Base-by-base conservation (phyloP, 2,329 filamentous ascomycete species). In the Penicillium janthinellum region DNA sequence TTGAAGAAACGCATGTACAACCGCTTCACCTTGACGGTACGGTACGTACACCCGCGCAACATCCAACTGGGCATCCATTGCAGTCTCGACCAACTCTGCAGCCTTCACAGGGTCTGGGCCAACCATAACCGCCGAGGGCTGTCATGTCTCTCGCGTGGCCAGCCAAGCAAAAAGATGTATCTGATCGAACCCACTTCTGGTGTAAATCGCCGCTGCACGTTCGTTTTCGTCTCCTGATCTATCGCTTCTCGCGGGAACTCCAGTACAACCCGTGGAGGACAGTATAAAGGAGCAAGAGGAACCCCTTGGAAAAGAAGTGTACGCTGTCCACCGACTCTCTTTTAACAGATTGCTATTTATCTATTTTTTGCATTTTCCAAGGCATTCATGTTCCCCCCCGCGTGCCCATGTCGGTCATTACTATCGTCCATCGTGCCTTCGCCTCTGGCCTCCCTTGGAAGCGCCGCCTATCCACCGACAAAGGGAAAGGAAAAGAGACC, bases 81-180 rank as follows among this genome's bases (percentile, higher is more conserved):
- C 44, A 61, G 57, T 69, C 56, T 57, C 45, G 57, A 66, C 67
- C 64, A 60, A 60, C 44, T 34, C 55, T 65, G 67, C 64, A 68
- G 64, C 31, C 50, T 34, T 28, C 44, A 41, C 22, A 38, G n/a
- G 38, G 42, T 51, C 58, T 56, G 58, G 53, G 48, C 65, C 65
- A 65, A 67, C 61, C 64, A 64, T 38, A 56, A 45, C 37, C 45
- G 10, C 54, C 62, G 58, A 57, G 37, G 37, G 39, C 12, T 34
- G 42, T 60, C 45, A 25, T 61, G 58, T 62, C 54, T 67, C 47
- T 62, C 65, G 61, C 61, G 58, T 64, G 63, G 64, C 31, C 52
- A 62, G 53, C 65, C 64, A 68, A 67, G 58, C 55, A 67, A 66
- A 55, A 61, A 54, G 51, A 58, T 42, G 59, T 61, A 51, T 58